Base-by-base conservation (phyloP, 2,329 filamentous ascomycete species). In the Pseudogymnoascus destructans region DNA sequence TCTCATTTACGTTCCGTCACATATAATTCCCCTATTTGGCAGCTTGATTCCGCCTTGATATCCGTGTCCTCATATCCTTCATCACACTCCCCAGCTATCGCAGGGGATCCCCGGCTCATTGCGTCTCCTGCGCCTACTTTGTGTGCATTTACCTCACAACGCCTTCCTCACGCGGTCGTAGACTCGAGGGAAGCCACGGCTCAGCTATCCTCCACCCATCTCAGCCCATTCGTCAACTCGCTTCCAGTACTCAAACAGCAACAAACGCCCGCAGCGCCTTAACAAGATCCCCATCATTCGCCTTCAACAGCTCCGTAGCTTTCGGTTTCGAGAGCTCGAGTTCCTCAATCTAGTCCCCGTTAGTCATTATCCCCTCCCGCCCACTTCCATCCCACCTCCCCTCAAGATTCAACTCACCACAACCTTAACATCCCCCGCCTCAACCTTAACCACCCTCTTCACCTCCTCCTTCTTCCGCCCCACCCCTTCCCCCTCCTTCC, bases 221-320 rank as follows among this genome's bases (percentile, higher is more conserved):
- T 32, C 9, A 32, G 3, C 30, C 30, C 30, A 32, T 13, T 13
- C 10, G 11, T 13, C 30, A 32, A 32, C 30, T 32, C 9, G 9
- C 30, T 32, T 32, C 3, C 3, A 1, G 3, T 32, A 1, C 30
- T 32, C 33, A 35, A 3, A 35, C 33, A 38, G 69, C 68, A 27
- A 80, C 70, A 67, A 74, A 89, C 0, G 82, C 80, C 60, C 72
- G 77, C 75, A 92, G 79, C 1, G 86, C 86, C 69, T 80, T 77
- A 36, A 84, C 76, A 1, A 79, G 79, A 66, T 89, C 78, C 2
- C 87, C 88, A 55, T 89, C 85, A 65, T 90, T 76, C 4, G 78
- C 75, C 69, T 83, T 85, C 4, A 93, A 75, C 56, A 92, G 70
- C 61, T 92, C 87, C 1, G 84, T 90, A 1, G 86, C 88, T 70